Conservation (phyloP, 805 yeast genomes). For the Cyberlindnera veronae region DNA sequence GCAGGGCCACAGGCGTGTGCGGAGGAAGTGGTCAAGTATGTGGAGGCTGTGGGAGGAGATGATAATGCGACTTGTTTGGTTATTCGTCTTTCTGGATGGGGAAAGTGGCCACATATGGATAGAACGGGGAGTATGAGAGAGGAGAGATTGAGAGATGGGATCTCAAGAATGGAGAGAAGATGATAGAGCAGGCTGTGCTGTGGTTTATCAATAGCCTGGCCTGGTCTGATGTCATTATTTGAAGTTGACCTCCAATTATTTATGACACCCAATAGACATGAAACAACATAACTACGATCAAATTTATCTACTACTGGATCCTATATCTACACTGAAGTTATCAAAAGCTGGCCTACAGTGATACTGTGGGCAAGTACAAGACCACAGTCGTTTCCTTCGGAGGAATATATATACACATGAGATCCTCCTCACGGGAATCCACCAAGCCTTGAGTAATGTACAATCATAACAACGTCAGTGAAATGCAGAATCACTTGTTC, state of each 20-base stretch:
- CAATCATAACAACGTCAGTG: background rate
- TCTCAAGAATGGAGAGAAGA: slow-evolving; percentile 23
- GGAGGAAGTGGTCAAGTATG: slow-evolving; percentile 76
- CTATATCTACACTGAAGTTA: too few relatives aligned
- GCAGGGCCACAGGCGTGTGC: slow-evolving; percentile 90
- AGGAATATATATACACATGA: slow-evolving; percentile 1
- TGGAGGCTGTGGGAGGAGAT: slow-evolving; percentile 84
- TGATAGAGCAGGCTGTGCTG: slow-evolving; percentile 2
- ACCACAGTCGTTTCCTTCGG: too few relatives aligned
- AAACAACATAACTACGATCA: too few relatives aligned
- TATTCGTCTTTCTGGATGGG: slow-evolving; percentile 85
- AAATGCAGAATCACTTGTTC: slow-evolving; percentile 36
- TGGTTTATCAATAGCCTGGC: too few relatives aligned
- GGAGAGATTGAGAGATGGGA: slow-evolving; percentile 51
- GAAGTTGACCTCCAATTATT: too few relatives aligned
- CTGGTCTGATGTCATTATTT: too few relatives aligned
- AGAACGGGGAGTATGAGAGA: slow-evolving; percentile 81
- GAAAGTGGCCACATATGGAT: slow-evolving; percentile 82
- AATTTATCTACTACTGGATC: too few relatives aligned
- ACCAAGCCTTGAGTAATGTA: too few relatives aligned
- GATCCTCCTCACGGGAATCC: background rate
- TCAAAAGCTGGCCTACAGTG: too few relatives aligned
- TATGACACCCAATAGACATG: too few relatives aligned
- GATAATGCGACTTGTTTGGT: slow-evolving; percentile 95
- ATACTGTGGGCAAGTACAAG: too few relatives aligned